Base-by-base conservation (phyloP, 2,329 filamentous ascomycete species). In the Aspergillus thermomutatus region DNA sequence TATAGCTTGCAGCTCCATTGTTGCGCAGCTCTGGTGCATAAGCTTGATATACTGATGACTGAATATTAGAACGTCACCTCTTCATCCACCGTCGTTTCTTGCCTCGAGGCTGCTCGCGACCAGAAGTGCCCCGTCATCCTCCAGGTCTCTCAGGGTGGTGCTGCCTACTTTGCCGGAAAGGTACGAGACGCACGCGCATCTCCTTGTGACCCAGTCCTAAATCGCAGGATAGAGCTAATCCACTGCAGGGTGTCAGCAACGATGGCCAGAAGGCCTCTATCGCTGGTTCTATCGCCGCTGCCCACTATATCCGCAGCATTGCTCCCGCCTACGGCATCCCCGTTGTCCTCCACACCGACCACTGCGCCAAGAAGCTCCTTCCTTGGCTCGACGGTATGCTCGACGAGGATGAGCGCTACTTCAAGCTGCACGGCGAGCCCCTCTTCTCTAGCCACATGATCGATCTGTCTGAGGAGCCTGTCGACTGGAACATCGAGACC, bases 381-480 rank as follows among this genome's bases (percentile, higher is more conserved):
- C 94, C 94, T 61, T 97, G 93, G 93, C 83, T 97, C 75, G 92
- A 97, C 73, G 92, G 92, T 75, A 92, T 97, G 87, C 80, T 97
- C 68, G 92, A 94, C 63, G 93, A 88, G 68, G 94, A 97, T 72
- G 94, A 97, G 86, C 83, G 82, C 59, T 93, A 92, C 83, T 97
- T 96, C 89, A 95, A 97, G 88, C 77, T 86, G 75, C 86, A 93
- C 75, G 90, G 90, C 80, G 89, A 92, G 79, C 93, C 94, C 64
- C 88, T 97, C 61, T 97, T 95, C 87, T 92, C 87, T 75, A 91
- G 86, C 68, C 94, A 99, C 87, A 99, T 99, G 94, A 96, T 97
- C 73, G 94, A 99, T 79, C 81, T 97, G 70, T 94, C 90, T 26
- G 94, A 97, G 82, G 93, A 97, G 83, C 74, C 85, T 43, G 89